These are phyloP conservation scores for Aspergillus homomorphus DNA, from an alignment of 495 filamentous ascomycete genomes.

Conservation along the genomic window DNA sequence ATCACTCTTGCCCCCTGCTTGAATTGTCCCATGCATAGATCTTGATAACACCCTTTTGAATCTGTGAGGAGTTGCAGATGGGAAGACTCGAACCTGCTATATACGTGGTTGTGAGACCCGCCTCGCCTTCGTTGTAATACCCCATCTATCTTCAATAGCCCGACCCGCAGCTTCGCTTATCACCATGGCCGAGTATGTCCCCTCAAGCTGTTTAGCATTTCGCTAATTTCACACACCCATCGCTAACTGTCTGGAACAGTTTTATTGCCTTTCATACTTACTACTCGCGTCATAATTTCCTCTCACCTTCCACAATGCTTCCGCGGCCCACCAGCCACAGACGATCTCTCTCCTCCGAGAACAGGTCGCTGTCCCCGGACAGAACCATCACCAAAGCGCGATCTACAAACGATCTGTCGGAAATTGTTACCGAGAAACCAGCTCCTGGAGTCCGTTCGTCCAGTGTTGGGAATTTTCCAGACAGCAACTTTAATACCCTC, in stretches of 20 bases:
- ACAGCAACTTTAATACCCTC: constrained; percentile 48
- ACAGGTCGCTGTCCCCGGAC: constrained; percentile 39
- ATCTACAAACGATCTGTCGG: constrained; percentile 41
- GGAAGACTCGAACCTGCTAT: constrained; percentile 11
- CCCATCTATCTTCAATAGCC: constrained; percentile 5
- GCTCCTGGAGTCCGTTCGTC: constrained; percentile 23
- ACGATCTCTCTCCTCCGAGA: constrained; percentile 42
- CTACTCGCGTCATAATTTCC: constrained; percentile 36
- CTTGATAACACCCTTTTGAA: constrained; percentile 6
- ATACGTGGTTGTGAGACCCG: constrained; percentile 18
- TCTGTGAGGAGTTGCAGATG: constrained; percentile 13
- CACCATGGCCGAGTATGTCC: constrained; percentile 48
- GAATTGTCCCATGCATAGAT: constrained; percentile 6
- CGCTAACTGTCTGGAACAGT: constrained; percentile 22
- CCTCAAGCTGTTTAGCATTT: not conserved
- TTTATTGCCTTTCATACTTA: constrained; percentile 47
- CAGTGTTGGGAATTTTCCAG: constrained; percentile 30
- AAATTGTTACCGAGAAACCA: constrained; percentile 26
- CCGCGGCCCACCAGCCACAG: constrained; percentile 39
- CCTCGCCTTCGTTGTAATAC: constrained; percentile 12
- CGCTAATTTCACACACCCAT: not conserved
- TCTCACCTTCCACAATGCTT: constrained; percentile 44
- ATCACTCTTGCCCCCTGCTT: constrained; percentile 6
- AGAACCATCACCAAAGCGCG: constrained; percentile 42
- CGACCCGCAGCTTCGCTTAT: constrained; percentile 11